Evolutionary conservation across 495 filamentous ascomycete species (phyloP), one percentile per base, ranked within the genome.

Genomic region (Astrothelium subdiscretum): DNA sequence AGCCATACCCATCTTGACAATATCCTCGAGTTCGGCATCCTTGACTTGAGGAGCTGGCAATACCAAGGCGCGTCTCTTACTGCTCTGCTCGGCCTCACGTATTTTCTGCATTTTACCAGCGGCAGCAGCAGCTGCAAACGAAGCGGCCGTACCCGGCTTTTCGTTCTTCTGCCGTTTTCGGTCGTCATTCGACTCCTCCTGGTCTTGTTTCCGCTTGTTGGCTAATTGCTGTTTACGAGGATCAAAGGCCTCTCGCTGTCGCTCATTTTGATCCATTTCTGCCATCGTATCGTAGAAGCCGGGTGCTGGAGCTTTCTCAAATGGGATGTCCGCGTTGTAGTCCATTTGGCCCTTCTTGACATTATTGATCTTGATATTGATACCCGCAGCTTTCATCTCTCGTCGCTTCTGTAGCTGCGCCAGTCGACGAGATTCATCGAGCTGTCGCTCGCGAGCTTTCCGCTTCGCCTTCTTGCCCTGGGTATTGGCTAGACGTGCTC

Each of bases 401-500:
- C 94, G 84, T 27, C 95, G 87, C 76, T 98, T 98, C 76, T 97
- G 92, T 59, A 98, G 77, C 29, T 91, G 82, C 0, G 95, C 94
- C 43, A 97, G 75, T 58, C 94, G 82, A 60, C 92, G 82, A 2
- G 91, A 95, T 74, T 97, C 95, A 71, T 97, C 95, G 62, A 97
- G 81, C 73, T 97, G 92, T 64, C 94, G 80, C 73, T 98, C 94
- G 67, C 94, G 82, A 57, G 94, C 95, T 79, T 98, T 98, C 61
- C 94, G 83, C 80, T 98, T 98, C 5, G 94, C 95, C 79, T 98
- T 98, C 77, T 98, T 97, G 72, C 94, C 94, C 73, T 97, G 92
- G 35, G 92, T 97, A 68, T 98, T 98, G 40, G 95, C 94, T 61
- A 98, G 78, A 75, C 94, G 88, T 62, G 94, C 94, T 68, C 94